A percentile compares a stretch with the other conserved stretches of the same genome.
Conservation (phyloP, 129 eudicot genomes). For the Smallanthus sonchifolius region DNA sequence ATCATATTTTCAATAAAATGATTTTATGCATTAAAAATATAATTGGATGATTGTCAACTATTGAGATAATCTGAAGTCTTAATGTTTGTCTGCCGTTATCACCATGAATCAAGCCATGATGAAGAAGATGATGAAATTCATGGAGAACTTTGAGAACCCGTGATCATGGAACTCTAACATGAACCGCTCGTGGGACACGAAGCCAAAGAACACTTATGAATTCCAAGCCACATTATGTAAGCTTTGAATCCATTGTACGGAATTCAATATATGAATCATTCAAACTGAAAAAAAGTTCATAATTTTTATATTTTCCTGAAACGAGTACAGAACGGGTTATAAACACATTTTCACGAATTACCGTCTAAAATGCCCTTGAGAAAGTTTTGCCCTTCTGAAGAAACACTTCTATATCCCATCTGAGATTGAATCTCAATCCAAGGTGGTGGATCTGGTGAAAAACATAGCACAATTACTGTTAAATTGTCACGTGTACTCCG, state of each 20-base stretch:
- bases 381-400: conserved; percentile 70
- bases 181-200: background rate
- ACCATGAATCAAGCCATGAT: conserved; percentile 22
- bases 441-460: conserved; percentile 82
- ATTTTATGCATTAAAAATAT: background rate
- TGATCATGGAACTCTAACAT: conserved; percentile 4
- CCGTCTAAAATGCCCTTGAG: conserved; percentile 57
- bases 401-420: conserved; percentile 47
- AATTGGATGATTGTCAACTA: background rate
- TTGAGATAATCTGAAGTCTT: background rate
- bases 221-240: background rate
- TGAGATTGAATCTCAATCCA: conserved; percentile 55
- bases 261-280: background rate
- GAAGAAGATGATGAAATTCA: conserved; percentile 30
- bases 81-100: conserved; percentile 23
- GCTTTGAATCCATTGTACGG: conserved; percentile 8
- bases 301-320: conserved; percentile 9
- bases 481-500: conserved; percentile 66
- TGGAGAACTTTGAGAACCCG: conserved; percentile 40
- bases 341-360: conserved; percentile 34
- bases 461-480: conserved; percentile 68
- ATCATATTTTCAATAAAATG: background rate
- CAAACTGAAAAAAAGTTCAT: background rate
- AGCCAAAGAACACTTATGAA: conserved; percentile 14
- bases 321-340: conserved; percentile 6